A percentile compares a stretch with the other conserved stretches of the same genome.
Evolutionary conservation across 495 filamentous ascomycete genomes (phyloP).

Genomic region (Tuber brumale): DNA sequence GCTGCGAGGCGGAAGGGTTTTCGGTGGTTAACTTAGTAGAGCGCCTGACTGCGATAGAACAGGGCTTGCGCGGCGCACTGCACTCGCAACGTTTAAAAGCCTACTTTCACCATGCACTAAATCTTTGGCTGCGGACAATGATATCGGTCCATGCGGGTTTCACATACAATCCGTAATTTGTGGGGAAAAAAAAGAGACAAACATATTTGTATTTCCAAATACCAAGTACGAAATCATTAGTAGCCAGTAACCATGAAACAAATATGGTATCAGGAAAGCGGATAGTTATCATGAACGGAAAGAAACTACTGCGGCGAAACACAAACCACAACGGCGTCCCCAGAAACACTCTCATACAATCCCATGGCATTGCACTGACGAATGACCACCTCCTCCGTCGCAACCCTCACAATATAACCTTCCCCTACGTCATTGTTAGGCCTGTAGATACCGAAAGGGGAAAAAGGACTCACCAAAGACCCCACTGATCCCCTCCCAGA

Average conservation of each 20-base stretch:
- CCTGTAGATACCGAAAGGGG: not conserved
- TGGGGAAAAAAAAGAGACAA: not conserved
- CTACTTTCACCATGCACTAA: not conserved
- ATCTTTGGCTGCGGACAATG: not conserved
- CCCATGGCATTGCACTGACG: constrained; percentile 51
- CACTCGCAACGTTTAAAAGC: not conserved
- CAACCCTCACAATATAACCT: not conserved
- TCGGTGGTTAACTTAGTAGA: not conserved
- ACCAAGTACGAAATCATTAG: not conserved
- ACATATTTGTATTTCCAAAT: constrained; percentile 10
- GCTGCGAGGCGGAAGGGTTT: not conserved
- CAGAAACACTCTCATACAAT: constrained; percentile 49
- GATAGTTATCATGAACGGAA: not conserved
- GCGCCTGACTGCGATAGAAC: not conserved
- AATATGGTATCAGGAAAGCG: not conserved
- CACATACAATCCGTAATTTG: not conserved
- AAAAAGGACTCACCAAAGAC: not conserved
- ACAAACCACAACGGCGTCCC: constrained; percentile 48
- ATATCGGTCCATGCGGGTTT: not conserved
- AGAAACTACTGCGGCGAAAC: constrained; percentile 25
- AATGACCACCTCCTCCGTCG: constrained; percentile 49
- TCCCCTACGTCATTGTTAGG: not conserved
- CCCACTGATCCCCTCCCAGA: constrained; percentile 18
- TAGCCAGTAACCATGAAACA: not conserved
- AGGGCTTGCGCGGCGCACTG: not conserved